These are phyloP conservation scores for Casuarina cunninghamiana DNA, from an alignment of 306 rosid genomes.

Conservation along the genomic window DNA sequence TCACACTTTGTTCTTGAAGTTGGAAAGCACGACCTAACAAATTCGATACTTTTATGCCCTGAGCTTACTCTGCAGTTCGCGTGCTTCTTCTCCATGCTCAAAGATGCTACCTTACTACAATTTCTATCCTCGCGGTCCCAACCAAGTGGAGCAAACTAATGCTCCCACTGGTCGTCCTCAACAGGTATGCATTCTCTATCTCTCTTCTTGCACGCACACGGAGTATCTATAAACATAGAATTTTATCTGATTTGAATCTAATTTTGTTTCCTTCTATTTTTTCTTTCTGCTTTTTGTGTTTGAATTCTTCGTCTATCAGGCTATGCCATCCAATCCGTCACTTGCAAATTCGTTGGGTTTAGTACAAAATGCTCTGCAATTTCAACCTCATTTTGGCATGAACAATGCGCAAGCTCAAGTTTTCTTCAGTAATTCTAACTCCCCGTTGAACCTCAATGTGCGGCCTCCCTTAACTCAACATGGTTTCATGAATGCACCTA, in stretches of 20 bases:
- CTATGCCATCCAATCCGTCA: constrained; percentile 18
- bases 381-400: too few species aligned
- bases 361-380: too few species aligned
- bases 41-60: neutral
- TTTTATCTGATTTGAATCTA: neutral
- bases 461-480: constrained; percentile 40
- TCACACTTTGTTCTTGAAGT: neutral
- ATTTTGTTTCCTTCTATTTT: neutral
- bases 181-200: constrained; percentile 25
- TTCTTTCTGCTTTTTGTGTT: neutral
- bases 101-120: constrained; percentile 21
- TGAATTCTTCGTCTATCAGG: constrained; percentile 5
- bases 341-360: constrained; percentile 11
- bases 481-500: constrained; percentile 38
- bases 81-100: neutral
- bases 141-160: neutral
- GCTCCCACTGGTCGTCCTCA: constrained; percentile 24
- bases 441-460: constrained; percentile 29
- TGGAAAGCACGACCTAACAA: neutral
- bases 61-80: neutral
- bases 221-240: neutral
- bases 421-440: too few species aligned
- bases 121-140: constrained; percentile 18
- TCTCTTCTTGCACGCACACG: too few species aligned
- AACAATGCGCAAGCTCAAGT: too few species aligned